phyloP scores from a whole-genome alignment of 2,329 filamentous ascomycete species.

The Alternaria triticimaculans region DNA sequence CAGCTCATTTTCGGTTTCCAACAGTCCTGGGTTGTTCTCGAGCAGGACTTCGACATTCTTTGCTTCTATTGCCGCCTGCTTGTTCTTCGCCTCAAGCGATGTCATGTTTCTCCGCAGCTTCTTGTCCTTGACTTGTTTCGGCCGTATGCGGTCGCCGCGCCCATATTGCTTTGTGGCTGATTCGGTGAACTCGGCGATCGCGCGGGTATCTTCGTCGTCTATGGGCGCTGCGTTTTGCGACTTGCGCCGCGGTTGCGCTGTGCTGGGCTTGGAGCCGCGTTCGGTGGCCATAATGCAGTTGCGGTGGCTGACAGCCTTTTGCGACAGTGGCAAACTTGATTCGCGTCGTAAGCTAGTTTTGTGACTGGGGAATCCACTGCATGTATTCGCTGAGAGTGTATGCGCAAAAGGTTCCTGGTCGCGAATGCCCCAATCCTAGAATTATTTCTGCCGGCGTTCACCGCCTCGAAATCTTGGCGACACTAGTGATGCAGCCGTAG shows the following conservation, averaged over 20 bases:
- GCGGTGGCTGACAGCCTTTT: no score
- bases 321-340: not conserved
- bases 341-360: not conserved
- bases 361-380: not conserved
- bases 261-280: conserved; percentile 20
- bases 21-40: conserved; percentile 83
- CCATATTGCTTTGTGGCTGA: conserved; percentile 79
- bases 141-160: conserved; percentile 76
- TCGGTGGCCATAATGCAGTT: conserved; percentile 31
- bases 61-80: conserved; percentile 79
- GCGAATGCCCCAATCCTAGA: conserved; percentile 11
- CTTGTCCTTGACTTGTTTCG: conserved; percentile 81
- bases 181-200: conserved; percentile 41
- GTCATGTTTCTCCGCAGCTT: conserved; percentile 84
- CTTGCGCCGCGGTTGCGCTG: conserved; percentile 28
- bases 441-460: conserved; percentile 18
- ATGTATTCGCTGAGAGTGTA: not conserved
- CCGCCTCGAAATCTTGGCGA: conserved; percentile 20
- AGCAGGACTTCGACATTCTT: conserved; percentile 96
- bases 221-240: conserved; percentile 27
- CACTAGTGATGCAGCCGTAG: not conserved
- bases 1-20: conserved; percentile 86
- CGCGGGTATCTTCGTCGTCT: conserved; percentile 39
- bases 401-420: not conserved
- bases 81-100: conserved; percentile 80